Base-by-base conservation (phyloP, 371 early-diverging fungal species). In the Apophysomyces sp. region DNA sequence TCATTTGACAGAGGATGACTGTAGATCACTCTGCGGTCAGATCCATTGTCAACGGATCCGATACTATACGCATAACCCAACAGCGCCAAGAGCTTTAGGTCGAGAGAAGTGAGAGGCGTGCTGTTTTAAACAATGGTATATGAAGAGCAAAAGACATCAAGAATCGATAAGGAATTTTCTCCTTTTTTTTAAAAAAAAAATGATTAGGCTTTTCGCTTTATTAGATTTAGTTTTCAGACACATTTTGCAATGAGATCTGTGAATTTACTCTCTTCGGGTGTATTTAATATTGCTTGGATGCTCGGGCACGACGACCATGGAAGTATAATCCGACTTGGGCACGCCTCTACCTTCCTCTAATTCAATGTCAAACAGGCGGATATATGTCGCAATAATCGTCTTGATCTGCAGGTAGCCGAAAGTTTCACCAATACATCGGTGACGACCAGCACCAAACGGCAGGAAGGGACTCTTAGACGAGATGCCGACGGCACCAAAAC, bases 361-460 rank as follows among this genome's bases (percentile, higher is more conserved):
- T 40, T 76, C 77, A 53, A 94, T 69, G 57, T 91, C 90, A 69
- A 90, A 94, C 59, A 85, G 83, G 27, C 92, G 80, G 34, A 98
- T 68, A 62, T 94, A 82, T 11, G 88, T 84, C 41, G 94, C 77
- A 52, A 98, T 72, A 55, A 98, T 88, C 11, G 95, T 91, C 86
- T 96, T 96, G 81, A 97, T 86, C 80, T 98, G 98, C 55, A 97
- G 73, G 69, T 93, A 97, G 8, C 96, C 97, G 81, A 98, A 98
- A 59, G 89, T 84, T 70, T 98, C 98, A 61, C 98, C 98, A 75
- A 98, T 98, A 85, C 98, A 98, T 63, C 98, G 88, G 84, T 98
- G 98, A 67, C 98, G 93, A 52, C 89, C 98, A 32, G 97, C 98
- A 67, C 98, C 98, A 77, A 98, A 98, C 26, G 98, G 98, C 71